phyloP scores from a whole-genome alignment of 257 asterid genomes.

The Knoxia roxburghii region DNA sequence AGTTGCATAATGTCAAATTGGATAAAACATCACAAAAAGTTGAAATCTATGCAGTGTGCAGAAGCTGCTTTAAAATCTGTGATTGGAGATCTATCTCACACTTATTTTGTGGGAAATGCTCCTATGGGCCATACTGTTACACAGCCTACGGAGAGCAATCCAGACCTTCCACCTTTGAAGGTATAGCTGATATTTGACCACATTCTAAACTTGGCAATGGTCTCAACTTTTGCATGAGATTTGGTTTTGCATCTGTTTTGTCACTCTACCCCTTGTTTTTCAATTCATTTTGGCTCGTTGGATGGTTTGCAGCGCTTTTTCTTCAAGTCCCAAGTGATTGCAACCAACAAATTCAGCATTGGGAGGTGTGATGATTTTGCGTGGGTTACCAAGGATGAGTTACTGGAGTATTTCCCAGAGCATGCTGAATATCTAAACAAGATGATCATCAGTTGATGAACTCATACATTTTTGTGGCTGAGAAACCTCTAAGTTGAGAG shows the following conservation, averaged over 20 bases:
- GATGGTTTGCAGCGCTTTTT: slow-evolving; percentile 61
- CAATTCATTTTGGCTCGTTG: neutral
- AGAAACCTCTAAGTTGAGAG: neutral
- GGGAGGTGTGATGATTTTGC: slow-evolving; percentile 58
- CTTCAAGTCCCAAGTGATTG: slow-evolving; percentile 91
- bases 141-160: slow-evolving; percentile 36
- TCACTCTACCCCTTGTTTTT: neutral
- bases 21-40: slow-evolving; percentile 4
- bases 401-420: slow-evolving; percentile 78
- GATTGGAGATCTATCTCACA: slow-evolving; percentile 70
- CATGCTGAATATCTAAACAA: slow-evolving; percentile 66
- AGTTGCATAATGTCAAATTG: slow-evolving; percentile 6
- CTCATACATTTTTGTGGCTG: neutral
- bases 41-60: slow-evolving; percentile 59
- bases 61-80: slow-evolving; percentile 78
- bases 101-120: slow-evolving; percentile 84
- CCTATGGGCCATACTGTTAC: slow-evolving; percentile 69
- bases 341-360: slow-evolving; percentile 48
- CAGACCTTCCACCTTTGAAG: slow-evolving; percentile 45
- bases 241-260: neutral
- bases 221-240: neutral
- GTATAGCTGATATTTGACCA: too few species aligned
- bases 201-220: too few species aligned
- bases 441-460: slow-evolving; percentile 52
- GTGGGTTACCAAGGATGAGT: slow-evolving; percentile 89